phyloP scores from a whole-genome alignment of 352 stramenopile species.

The Pythium guiyangense region DNA sequence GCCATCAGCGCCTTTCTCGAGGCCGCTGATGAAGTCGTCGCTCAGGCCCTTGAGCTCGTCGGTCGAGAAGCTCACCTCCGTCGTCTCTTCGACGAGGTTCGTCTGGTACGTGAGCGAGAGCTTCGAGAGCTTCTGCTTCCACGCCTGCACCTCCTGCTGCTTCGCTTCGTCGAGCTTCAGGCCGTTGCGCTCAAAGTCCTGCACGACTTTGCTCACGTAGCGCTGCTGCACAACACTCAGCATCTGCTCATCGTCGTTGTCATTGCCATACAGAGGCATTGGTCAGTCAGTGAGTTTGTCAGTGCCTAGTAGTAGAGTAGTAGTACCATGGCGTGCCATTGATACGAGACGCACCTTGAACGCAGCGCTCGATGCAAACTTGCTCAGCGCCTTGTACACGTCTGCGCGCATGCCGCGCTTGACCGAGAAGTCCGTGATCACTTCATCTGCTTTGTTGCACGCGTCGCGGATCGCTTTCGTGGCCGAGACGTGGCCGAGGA shows the following conservation, averaged over 20 bases:
- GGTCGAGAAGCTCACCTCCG: slow-evolving; percentile 66
- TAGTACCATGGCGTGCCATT: too few relatives aligned
- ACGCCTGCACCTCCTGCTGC: slow-evolving; percentile 64
- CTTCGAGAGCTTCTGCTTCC: slow-evolving; percentile 85
- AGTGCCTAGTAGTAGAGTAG: too few relatives aligned
- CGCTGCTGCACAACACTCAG: slow-evolving; percentile 57
- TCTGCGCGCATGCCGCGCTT: slow-evolving; percentile 76
- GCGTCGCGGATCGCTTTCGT: slow-evolving; percentile 70
- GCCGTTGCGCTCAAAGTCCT: slow-evolving; percentile 86
- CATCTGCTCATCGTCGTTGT: too few relatives aligned
- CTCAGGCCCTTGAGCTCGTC: slow-evolving; percentile 79
- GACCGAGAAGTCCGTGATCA: slow-evolving; percentile 72
- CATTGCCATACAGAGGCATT: too few relatives aligned
- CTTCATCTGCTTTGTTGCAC: slow-evolving; percentile 74
- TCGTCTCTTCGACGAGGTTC: slow-evolving; percentile 85
- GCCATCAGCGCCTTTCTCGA: slow-evolving; percentile 64
- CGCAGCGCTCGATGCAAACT: slow-evolving; percentile 39
- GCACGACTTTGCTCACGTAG: slow-evolving; percentile 70
- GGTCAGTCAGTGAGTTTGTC: slow-evolving; percentile 1
- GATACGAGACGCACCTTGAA: slow-evolving; percentile 27
- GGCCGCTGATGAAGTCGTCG: slow-evolving; percentile 69
- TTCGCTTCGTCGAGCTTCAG: slow-evolving; percentile 70
- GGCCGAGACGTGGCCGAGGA: slow-evolving; percentile 73
- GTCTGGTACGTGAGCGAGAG: slow-evolving; percentile 80
- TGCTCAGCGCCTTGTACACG: slow-evolving; percentile 75